Evolutionary conservation across 768 basidiomycete species (phyloP), one percentile per base, ranked within the genome.

Genomic region (Tephrocybe rancida): DNA sequence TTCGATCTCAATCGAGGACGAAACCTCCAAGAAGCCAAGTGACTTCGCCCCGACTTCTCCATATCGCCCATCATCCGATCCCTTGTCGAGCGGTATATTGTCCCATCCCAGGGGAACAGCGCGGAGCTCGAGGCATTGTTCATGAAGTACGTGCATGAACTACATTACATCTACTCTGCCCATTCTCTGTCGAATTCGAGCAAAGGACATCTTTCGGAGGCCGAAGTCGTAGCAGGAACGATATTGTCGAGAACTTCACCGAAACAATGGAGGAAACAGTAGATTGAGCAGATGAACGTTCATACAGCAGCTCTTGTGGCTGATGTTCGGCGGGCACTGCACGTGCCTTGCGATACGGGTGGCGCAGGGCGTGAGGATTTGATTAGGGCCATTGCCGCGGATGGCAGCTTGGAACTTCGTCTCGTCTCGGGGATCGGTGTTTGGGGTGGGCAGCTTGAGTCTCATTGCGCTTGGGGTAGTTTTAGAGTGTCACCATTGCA

Each of bases 151-250:
- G 64, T 69, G 13, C 77, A 83, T 53, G 87, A 92, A 64, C 71
- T 92, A 57, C 68, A 73, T 14, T 91, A 89, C 63, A 86, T 90
- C 49, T 81, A 84, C 54, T 66, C 75, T 7, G 85, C 84, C 0
- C 87, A 88, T 61, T 81, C 84, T 0, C 67, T 90, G 8, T 82
- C 85, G 8, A 75, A 78, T 48, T 67, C 72, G 8, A 75, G 82
- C 1, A 82, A 79, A 4, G 73, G 73, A 6, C 76, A 75, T 27
- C 72, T 92, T 34, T 66, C 74, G 8, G 90, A 92, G 62, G 85
- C 86, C 49, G 90, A 92, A 60, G 75, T 90, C 25, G 84, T 90
- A 1, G 67, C 85, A 26, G 88, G 88, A n/a, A 84, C 85, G 0
- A 92, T 92, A 51, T 67, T 90, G 41, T 85, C 82, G 3, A 83